Base-by-base conservation (phyloP, 2,329 filamentous ascomycete genomes). In the Ophiocordyceps camponoti-leonardi region DNA sequence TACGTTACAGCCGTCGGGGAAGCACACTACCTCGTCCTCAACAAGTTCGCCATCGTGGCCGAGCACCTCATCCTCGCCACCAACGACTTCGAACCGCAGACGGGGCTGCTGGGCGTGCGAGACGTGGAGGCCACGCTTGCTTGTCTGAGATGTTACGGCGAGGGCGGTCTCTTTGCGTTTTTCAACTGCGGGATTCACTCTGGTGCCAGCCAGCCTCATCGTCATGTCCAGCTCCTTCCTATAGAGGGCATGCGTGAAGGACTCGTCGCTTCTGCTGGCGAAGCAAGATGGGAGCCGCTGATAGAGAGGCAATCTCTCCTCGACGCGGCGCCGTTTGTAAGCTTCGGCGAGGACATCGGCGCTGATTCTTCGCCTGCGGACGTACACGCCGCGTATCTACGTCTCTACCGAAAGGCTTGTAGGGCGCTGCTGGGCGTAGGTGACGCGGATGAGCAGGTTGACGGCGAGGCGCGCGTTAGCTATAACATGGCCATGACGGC, bases 51-150 rank as follows among this genome's bases (percentile, higher is more conserved):
- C 43, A 63, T 86, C 43, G 79, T 83, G 31, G 71, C 74, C 0
- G 71, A 79, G 53, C 82, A 86, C 61, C 83, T 83, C 56, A 83
- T 86, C 52, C 69, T 86, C 43, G 73, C 77, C 0, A 86, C 82
- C 0, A 72, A 63, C n/a, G 59, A 63, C 1, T 77, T 79, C 57
- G 73, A 76, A 55, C 63, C 66, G n/a, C 82, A 86, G 65, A 78
- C 75, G 2, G 66, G 81, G 51, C 55, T 79, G 6, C 67, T 86
- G 2, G 77, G 79, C 44, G 58, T 63, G 13, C 64, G 62, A 23
- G 82, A 86, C 52, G 61, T 86, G 26, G 72, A 66, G 14, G 75
- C 73, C 0, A 72, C 79, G 2, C 73, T 77, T 47, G 70, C 72
- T 0, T 83, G 80, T 52, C 64, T 85, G 47, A 62, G 68, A 46